Evolutionary conservation across 768 basidiomycete genomes (phyloP), one percentile per base, ranked within the genome.

Genomic region (Trametes cubensis): DNA sequence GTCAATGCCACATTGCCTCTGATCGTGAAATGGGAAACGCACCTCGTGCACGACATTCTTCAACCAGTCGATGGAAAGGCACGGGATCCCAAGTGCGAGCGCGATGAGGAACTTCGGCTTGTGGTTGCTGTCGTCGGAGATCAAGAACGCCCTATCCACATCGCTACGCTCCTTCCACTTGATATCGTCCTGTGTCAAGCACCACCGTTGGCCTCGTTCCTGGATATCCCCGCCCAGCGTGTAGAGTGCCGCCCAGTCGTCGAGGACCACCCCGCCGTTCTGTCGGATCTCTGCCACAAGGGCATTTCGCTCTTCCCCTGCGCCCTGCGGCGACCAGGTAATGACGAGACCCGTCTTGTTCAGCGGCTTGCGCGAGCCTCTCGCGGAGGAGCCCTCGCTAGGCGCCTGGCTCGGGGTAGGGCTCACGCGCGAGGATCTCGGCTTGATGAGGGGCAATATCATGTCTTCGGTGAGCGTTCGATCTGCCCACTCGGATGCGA

Each of bases 41-140:
- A 75, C 74, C 44, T 64, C 71, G 13, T 71, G 62, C 18, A 79
- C 69, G 13, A 76, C 77, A 25, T 78, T 73, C 38, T 77, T 64
- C 30, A 89, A 70, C 83, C 87, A 94, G 13, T 79, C 74, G 6
- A 80, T 71, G 1, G 80, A 81, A 25, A 97, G 68, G 66, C 92
- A 94, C 4, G 95, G 95, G 54, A 97, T 86, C 13, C 94, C 94
- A 42, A 94, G 77, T 0, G 91, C 93, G 38, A 98, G 81, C 6
- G 93, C 90, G 3, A 88, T 80, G 55, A 96, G 77, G 68, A 83
- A 94, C 73, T 95, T 95, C 11, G 88, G 83, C 66, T 91, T 94
- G 59, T 85, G 83, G 65, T 80, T 84, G 10, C 80, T 71, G 15
- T 85, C 82, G 63, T 91, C 86, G 0, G 90, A 83, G 17, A 92